phyloP scores from a whole-genome alignment of 1,284 basidiomycete genomes.

The Naganishia liquefaciens region DNA sequence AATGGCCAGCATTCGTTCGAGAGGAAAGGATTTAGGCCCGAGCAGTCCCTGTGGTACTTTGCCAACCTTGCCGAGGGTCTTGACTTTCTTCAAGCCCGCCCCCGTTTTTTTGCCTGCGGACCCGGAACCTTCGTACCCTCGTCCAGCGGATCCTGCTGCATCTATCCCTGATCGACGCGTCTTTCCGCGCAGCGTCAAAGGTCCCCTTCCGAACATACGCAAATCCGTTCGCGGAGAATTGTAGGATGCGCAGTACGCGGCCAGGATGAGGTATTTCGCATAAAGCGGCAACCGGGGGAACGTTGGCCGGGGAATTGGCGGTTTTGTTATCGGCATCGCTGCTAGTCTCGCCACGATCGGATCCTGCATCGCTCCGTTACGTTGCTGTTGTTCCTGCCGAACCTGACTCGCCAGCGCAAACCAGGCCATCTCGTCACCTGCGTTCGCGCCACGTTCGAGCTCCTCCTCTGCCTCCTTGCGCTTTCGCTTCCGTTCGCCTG shows the following conservation, averaged over 20 bases:
- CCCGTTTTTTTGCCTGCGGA: constrained; percentile 43
- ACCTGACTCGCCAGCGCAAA: constrained; percentile 26
- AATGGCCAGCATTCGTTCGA: constrained; percentile 81
- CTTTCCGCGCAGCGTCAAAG: constrained; percentile 54
- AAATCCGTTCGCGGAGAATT: constrained; percentile 81
- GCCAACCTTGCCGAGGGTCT: constrained; percentile 28
- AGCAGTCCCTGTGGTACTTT: constrained; percentile 70
- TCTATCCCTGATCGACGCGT: constrained; percentile 60
- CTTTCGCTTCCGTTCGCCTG: constrained; percentile 3
- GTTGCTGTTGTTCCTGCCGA: constrained; percentile 17
- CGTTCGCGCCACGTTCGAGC: constrained; percentile 1
- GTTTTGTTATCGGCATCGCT: constrained; percentile 20
- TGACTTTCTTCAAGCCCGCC: constrained; percentile 29
- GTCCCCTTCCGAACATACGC: constrained; percentile 71
- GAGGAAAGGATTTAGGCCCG: constrained; percentile 75
- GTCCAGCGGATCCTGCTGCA: constrained; percentile 51
- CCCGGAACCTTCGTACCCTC: constrained; percentile 36
- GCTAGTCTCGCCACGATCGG: constrained; percentile 11
- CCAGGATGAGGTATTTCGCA: constrained; percentile 75
- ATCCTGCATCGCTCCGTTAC: constrained; percentile 2
- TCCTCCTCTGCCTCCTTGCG: constrained; percentile 19
- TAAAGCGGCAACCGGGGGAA: constrained; percentile 59
- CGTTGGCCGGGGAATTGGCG: constrained; percentile 40
- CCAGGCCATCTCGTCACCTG: constrained; percentile 16
- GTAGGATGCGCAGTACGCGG: constrained; percentile 79